Conservation (phyloP, 441 rosid genomes). For the Populus hybrid region DNA sequence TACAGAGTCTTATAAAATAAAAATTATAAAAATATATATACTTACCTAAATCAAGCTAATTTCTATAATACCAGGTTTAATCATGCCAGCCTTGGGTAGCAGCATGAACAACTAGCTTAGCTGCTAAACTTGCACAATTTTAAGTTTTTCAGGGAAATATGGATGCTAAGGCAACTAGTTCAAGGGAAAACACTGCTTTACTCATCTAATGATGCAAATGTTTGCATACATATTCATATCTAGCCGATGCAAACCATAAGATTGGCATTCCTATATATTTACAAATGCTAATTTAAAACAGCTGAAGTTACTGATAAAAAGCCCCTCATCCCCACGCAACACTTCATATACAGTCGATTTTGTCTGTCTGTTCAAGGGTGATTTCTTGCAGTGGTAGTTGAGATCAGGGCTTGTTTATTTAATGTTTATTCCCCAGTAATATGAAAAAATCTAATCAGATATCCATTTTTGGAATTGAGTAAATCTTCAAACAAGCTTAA, state of each 20-base stretch:
- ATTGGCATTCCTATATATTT: neutral
- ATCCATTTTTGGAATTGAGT: neutral
- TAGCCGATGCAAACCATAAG: neutral
- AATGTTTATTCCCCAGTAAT: neutral
- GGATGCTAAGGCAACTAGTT: neutral
- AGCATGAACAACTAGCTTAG: neutral
- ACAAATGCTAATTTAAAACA: neutral
- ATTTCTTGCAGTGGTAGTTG: neutral
- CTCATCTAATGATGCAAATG: neutral
- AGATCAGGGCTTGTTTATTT: neutral
- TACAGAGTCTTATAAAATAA: neutral
- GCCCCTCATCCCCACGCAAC: neutral
- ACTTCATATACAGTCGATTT: neutral
- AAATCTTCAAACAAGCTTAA: neutral
- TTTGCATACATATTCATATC: neutral
- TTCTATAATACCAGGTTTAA: neutral
- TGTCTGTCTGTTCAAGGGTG: neutral
- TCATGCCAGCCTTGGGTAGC: neutral
- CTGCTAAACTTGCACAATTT: neutral
- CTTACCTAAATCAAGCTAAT: neutral
- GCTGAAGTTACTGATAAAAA: neutral
- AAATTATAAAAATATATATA: too few species aligned
- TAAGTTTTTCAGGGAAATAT: neutral
- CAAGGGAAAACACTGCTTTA: neutral
- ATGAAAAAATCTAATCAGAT: neutral